Base-by-base conservation (phyloP, 2,329 filamentous ascomycete genomes). In the Phaeomoniella chlamydospora region DNA sequence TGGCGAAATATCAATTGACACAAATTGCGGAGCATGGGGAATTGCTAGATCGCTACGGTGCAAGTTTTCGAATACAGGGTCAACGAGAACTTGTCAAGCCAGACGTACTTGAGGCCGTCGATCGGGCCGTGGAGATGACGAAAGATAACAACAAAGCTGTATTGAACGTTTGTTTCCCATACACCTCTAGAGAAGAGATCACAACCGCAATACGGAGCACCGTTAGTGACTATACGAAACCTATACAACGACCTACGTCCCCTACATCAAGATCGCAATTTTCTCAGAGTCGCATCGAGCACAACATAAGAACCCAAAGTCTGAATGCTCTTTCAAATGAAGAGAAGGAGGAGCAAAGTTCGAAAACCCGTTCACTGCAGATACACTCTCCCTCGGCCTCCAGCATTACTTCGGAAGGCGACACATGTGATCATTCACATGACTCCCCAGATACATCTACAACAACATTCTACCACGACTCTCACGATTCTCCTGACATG, bases 141-240 rank as follows among this genome's bases (percentile, higher is more conserved):
- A 83, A 78, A 53, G 70, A 83, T 49, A 96, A 98, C 56, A 80
- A 78, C 43, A 77, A 80, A 40, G 74, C 76, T 30, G 69, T 80
- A 18, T 65, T 98, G 35, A 98, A 98, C 54, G 86, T 98, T 43
- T 98, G 90, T 64, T 96, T 96, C 51, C 90, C 90, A 0, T 98
- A 98, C 53, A 96, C 90, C 0, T 93, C 87, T 3, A 74, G 90
- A 44, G 86, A 94, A 50, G 90, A 98, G 55, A 96, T 98, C 45
- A 92, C 88, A 0, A 77, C 81, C 3, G 84, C 88, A 4, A 83
- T 98, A 45, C 79, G 83, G 43, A 75, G 78, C 30, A 94, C 88
- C 0, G 87, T 98, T 5, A 68, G 81, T 39, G 83, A 94, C 40
- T 96, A 85, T 57, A 82, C 81, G 40, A 77, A 72, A 35, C 81